A percentile compares a stretch with the other conserved stretches of the same genome.
Evolutionary conservation across 176 grass and related monocot species (phyloP).

Genomic region (Aegilops umbellulata): DNA sequence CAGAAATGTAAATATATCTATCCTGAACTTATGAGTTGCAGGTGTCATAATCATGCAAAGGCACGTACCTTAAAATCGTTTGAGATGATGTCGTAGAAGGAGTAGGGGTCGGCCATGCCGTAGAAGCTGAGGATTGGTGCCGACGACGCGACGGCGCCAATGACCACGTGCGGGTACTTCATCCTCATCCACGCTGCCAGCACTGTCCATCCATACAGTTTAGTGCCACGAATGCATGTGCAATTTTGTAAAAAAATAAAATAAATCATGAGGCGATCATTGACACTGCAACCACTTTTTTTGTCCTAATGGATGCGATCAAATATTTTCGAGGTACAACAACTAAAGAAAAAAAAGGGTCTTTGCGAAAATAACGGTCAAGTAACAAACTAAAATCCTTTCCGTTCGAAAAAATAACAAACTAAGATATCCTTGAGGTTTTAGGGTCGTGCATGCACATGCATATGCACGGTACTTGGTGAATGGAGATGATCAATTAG

Average conservation of each 20-base stretch:
- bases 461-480: not conserved
- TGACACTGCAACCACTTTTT: not conserved
- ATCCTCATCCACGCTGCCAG: slow-evolving; percentile 58
- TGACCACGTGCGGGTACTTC: slow-evolving; percentile 63
- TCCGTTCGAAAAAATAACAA: not conserved
- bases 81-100: slow-evolving; percentile 38
- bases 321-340: not conserved
- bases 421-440: not conserved
- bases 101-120: slow-evolving; percentile 34
- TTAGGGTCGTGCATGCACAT: not conserved
- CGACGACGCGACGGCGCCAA: slow-evolving; percentile 58
- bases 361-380: not conserved
- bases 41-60: no score
- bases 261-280: not conserved
- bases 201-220: slow-evolving; percentile 20
- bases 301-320: not conserved
- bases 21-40: not conserved
- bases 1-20: not conserved
- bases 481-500: not conserved
- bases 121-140: slow-evolving; percentile 54
- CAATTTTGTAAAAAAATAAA: not conserved
- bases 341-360: not conserved
- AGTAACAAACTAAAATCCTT: not conserved
- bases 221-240: not conserved
- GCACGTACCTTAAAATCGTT: slow-evolving; percentile 43